Conservation (phyloP, 805 yeast species). For the Saccharomyces paradoxus region DNA sequence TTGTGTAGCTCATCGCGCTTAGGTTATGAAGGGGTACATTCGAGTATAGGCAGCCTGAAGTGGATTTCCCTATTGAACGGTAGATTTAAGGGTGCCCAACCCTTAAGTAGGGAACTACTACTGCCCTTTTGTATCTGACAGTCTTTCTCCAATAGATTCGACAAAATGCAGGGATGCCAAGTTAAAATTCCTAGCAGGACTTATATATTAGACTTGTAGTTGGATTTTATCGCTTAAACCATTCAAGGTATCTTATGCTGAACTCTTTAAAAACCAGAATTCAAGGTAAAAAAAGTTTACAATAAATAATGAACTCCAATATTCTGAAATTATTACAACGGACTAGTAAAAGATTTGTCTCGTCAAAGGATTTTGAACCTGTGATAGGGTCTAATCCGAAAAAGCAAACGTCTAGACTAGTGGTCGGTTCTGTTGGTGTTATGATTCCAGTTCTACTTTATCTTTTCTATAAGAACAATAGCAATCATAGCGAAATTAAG, state of each 20-base stretch:
- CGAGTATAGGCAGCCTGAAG: background rate
- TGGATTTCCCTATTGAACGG: background rate
- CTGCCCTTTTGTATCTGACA: background rate
- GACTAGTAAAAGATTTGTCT: background rate
- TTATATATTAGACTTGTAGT: no score
- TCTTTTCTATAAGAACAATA: background rate
- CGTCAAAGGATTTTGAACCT: background rate
- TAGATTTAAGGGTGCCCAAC: background rate
- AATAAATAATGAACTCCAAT: background rate
- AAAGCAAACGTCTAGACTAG: background rate
- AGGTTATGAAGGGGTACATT: background rate
- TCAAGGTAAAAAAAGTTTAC: background rate
- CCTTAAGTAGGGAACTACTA: background rate
- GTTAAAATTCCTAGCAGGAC: no score
- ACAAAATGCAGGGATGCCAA: background rate
- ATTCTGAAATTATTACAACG: background rate
- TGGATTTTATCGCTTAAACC: no score
- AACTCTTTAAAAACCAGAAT: background rate
- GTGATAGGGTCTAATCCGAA: background rate
- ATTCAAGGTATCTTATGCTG: no score
- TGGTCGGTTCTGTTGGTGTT: background rate
- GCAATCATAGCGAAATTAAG: constrained; percentile 8
- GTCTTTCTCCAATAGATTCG: background rate
- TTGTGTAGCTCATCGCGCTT: background rate
- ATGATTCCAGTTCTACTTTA: background rate